These are phyloP conservation scores for Rhinocladiella mackenziei DNA, from an alignment of 2,329 filamentous ascomycete species.

Conservation along the genomic window DNA sequence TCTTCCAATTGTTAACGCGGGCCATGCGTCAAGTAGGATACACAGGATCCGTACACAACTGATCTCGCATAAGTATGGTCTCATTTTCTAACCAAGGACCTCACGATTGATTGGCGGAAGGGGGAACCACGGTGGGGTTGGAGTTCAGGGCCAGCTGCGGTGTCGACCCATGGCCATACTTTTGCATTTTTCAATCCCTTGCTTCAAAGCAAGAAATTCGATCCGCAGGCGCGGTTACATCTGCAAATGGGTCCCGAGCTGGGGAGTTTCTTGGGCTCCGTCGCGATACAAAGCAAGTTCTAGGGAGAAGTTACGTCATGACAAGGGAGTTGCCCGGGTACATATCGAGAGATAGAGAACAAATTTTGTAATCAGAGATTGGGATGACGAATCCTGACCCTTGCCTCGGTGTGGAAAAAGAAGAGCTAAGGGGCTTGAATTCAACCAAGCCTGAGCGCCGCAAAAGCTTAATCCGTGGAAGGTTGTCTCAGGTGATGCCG, in stretches of 20 bases:
- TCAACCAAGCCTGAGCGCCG: too few species aligned
- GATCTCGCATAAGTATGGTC: conserved; percentile 77
- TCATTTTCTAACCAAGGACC: conserved; percentile 76
- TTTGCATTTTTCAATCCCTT: conserved; percentile 85
- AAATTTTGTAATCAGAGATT: too few species aligned
- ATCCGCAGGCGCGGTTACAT: conserved; percentile 75
- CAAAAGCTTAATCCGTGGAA: too few species aligned
- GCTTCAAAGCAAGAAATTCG: conserved; percentile 81
- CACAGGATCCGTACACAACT: conserved; percentile 77
- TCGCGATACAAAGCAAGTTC: conserved; percentile 65
- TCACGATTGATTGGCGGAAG: conserved; percentile 77
- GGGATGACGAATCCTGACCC: too few species aligned
- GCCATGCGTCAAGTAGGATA: conserved; percentile 73
- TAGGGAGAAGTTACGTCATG: conserved; percentile 53
- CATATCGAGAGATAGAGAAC: too few species aligned
- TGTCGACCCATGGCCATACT: conserved; percentile 84
- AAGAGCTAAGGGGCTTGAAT: too few species aligned
- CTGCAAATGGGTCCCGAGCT: conserved; percentile 78
- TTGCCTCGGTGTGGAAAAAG: too few species aligned
- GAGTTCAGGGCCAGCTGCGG: conserved; percentile 64
- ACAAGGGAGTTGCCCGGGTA: too few species aligned
- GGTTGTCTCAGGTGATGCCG: too few species aligned
- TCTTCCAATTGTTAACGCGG: conserved; percentile 78
- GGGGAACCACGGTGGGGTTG: conserved; percentile 72
- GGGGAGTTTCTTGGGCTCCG: conserved; percentile 54